These are phyloP conservation scores for Remersonia thermophila DNA, from an alignment of 2,329 filamentous ascomycete species.

Conservation along the genomic window DNA sequence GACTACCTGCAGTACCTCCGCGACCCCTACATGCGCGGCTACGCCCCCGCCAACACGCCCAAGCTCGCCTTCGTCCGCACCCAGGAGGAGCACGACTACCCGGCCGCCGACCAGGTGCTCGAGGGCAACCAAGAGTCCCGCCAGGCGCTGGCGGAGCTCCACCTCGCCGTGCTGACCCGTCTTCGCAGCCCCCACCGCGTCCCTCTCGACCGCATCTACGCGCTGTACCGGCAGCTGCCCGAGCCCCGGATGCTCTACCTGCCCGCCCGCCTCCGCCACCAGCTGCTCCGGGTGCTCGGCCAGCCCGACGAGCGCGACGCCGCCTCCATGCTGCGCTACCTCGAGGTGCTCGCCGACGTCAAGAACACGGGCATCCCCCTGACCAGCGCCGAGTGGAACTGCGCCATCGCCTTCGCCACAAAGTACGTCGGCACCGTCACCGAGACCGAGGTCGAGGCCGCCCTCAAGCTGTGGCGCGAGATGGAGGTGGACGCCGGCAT, in stretches of 20 bases:
- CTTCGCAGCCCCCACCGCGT: slow-evolving; percentile 30
- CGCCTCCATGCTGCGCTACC: slow-evolving; percentile 65
- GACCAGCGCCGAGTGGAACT: slow-evolving; percentile 63
- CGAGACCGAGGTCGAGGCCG: slow-evolving; percentile 49
- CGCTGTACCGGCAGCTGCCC: slow-evolving; percentile 37
- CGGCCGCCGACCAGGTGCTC: slow-evolving; percentile 29
- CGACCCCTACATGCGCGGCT: slow-evolving; percentile 42
- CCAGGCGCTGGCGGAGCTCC: slow-evolving; percentile 28
- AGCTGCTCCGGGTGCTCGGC: slow-evolving; percentile 57
- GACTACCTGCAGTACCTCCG: slow-evolving; percentile 40
- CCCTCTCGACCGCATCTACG: slow-evolving; percentile 34
- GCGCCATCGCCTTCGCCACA: slow-evolving; percentile 66
- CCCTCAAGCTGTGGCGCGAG: slow-evolving; percentile 70
- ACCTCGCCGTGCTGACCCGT: slow-evolving; percentile 27
- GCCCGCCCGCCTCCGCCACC: slow-evolving; percentile 41
- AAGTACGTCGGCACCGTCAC: slow-evolving; percentile 52
- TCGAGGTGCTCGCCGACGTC: slow-evolving; percentile 74
- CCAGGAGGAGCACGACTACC: slow-evolving; percentile 35
- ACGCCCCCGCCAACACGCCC: slow-evolving; percentile 38
- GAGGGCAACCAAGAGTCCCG: slow-evolving; percentile 25
- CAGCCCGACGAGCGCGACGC: slow-evolving; percentile 44
- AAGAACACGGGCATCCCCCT: slow-evolving; percentile 60
- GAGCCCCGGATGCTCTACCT: slow-evolving; percentile 41
- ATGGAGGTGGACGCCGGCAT: slow-evolving; percentile 69
- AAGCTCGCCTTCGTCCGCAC: slow-evolving; percentile 38